phyloP scores from a whole-genome alignment of 2,329 filamentous ascomycete species.

The Neurospora crassa region DNA sequence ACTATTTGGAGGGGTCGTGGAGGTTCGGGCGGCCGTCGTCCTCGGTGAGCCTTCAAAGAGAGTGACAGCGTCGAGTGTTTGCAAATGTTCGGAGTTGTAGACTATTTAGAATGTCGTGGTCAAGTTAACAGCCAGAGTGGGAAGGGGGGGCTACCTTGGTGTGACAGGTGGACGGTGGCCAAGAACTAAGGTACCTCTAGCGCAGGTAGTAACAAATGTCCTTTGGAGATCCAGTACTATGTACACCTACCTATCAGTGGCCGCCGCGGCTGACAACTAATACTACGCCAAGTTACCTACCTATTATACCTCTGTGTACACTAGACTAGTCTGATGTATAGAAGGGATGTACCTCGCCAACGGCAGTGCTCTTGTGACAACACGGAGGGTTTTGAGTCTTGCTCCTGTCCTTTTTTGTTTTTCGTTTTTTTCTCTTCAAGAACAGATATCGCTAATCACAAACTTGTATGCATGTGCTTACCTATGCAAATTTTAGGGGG shows the following conservation, averaged over 20 bases:
- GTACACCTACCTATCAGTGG: neutral
- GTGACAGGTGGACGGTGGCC: neutral
- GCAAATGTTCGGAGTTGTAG: neutral
- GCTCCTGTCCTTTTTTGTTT: neutral
- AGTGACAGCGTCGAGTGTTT: neutral
- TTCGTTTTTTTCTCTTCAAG: neutral
- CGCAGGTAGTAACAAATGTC: neutral
- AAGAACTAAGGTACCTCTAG: neutral
- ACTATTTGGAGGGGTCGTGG: too few relatives aligned
- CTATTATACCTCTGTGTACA: too few relatives aligned
- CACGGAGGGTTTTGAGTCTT: neutral
- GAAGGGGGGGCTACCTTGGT: neutral
- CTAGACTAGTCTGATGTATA: neutral
- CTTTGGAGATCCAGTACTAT: neutral
- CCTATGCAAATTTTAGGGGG: neutral
- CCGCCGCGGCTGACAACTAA: neutral
- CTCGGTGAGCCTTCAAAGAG: neutral
- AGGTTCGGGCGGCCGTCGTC: neutral
- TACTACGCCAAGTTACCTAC: neutral
- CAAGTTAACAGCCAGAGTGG: neutral
- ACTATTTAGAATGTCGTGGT: neutral
- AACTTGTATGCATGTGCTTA: neutral
- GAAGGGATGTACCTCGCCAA: neutral
- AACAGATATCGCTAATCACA: neutral
- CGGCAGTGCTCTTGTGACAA: neutral